phyloP scores from a whole-genome alignment of 345 rosid species.

The Eucalyptus marginata region DNA sequence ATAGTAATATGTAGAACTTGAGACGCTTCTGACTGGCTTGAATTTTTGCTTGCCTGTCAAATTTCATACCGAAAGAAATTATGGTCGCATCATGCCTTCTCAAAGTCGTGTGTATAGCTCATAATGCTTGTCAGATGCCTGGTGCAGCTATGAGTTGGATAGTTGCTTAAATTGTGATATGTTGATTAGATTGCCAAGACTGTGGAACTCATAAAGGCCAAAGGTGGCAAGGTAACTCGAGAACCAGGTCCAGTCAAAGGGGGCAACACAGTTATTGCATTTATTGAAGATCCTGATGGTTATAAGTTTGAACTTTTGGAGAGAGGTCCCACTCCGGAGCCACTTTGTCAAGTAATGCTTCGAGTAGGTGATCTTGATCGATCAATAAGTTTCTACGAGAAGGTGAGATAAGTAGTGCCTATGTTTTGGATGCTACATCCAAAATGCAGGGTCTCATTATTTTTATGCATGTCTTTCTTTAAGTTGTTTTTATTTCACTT shows the following conservation, averaged over 20 bases:
- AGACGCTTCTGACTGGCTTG: background rate
- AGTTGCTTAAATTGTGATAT: background rate
- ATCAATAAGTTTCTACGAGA: conserved; percentile 82
- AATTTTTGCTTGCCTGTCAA: background rate
- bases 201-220: conserved; percentile 83
- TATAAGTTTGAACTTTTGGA: conserved; percentile 94
- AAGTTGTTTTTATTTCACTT: background rate
- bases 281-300: conserved; percentile 96
- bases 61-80: background rate
- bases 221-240: conserved; percentile 85
- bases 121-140: background rate
- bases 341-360: conserved; percentile 98
- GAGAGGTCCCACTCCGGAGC: conserved; percentile 98
- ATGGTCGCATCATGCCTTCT: background rate
- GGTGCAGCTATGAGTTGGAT: background rate
- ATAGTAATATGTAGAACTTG: background rate
- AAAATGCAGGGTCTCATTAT: background rate
- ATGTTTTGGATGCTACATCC: background rate
- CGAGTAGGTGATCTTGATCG: conserved; percentile 97
- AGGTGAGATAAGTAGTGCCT: conserved; percentile 33
- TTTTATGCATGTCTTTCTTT: background rate
- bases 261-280: conserved; percentile 84
- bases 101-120: background rate
- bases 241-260: conserved; percentile 97
- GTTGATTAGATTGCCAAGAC: conserved; percentile 61